These are phyloP conservation scores for Celoporthe dispersa DNA, from an alignment of 2,329 filamentous ascomycete species.

Conservation along the genomic window DNA sequence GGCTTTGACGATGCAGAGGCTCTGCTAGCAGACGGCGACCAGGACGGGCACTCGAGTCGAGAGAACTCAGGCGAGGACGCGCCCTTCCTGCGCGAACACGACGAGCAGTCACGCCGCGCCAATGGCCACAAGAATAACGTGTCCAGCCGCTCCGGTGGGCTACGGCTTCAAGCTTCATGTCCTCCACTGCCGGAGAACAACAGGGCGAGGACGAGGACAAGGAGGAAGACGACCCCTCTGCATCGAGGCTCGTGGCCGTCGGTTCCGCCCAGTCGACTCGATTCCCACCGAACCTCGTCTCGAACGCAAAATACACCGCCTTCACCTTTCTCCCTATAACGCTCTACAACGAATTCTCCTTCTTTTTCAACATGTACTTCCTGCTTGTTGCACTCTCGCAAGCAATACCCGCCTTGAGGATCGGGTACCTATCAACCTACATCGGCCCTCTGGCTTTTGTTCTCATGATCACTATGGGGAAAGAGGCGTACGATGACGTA, in stretches of 20 bases:
- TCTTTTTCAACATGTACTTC: constrained; percentile 99
- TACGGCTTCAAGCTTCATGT: constrained; percentile 72
- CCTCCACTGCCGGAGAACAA: constrained; percentile 41
- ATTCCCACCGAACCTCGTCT: constrained; percentile 89
- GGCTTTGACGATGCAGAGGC: constrained; percentile 69
- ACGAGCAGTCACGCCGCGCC: constrained; percentile 39
- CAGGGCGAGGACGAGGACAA: constrained; percentile 55
- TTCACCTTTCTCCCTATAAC: constrained; percentile 93
- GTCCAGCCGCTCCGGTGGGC: constrained; percentile 49
- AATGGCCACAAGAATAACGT: constrained; percentile 46
- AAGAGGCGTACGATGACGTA: constrained; percentile 95
- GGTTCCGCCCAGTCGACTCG: constrained; percentile 73
- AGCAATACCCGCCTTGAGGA: constrained; percentile 83
- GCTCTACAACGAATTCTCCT: constrained; percentile 98
- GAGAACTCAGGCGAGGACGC: constrained; percentile 70
- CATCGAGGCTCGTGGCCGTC: constrained; percentile 76
- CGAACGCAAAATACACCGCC: constrained; percentile 96
- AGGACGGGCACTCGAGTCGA: constrained; percentile 42
- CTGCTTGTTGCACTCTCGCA: constrained; percentile 93
- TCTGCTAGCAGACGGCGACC: constrained; percentile 67
- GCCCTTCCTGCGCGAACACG: constrained; percentile 65
- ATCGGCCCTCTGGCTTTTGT: constrained; percentile 92
- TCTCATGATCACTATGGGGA: constrained; percentile 87
- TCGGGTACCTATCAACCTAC: constrained; percentile 94
- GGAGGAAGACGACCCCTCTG: constrained; percentile 65